Conservation (phyloP, 2,329 filamentous ascomycete species). For the Annulohypoxylon truncatum region DNA sequence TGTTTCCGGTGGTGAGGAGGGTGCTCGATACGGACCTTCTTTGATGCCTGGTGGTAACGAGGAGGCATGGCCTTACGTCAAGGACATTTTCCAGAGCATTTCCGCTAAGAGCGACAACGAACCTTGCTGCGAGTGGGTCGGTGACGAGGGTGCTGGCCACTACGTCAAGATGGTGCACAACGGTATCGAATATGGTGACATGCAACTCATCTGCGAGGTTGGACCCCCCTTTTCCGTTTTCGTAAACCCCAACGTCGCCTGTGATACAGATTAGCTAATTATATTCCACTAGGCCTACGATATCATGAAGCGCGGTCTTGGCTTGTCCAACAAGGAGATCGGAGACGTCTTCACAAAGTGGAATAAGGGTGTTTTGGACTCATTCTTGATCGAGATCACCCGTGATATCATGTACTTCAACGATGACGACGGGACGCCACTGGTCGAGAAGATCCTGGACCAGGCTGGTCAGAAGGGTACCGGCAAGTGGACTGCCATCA, state of each 20-base stretch:
- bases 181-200: constrained; percentile 99
- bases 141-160: constrained; percentile 98
- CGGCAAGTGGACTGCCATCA: constrained; percentile 99
- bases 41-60: constrained; percentile 99
- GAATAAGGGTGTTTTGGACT: constrained; percentile 99
- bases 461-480: constrained; percentile 99
- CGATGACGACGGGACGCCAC: constrained; percentile 88
- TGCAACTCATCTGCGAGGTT: constrained; percentile 99
- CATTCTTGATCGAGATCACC: constrained; percentile 99
- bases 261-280: constrained; percentile 23
- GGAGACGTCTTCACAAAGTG: constrained; percentile 93
- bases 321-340: constrained; percentile 91
- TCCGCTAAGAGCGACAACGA: constrained; percentile 97
- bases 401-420: constrained; percentile 99
- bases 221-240: constrained; percentile 45
- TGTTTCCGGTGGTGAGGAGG: constrained; percentile 99
- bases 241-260: background rate
- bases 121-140: constrained; percentile 99
- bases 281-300: constrained; percentile 82
- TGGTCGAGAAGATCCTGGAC: constrained; percentile 99
- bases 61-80: constrained; percentile 97
- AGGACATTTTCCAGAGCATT: constrained; percentile 99
- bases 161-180: constrained; percentile 99
- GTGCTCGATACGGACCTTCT: constrained; percentile 95
- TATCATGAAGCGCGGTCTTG: constrained; percentile 98